A percentile compares a stretch with the other conserved stretches of the same genome.
Conservation (phyloP, 305 asterid genomes). For the Fraxinus dipetala region DNA sequence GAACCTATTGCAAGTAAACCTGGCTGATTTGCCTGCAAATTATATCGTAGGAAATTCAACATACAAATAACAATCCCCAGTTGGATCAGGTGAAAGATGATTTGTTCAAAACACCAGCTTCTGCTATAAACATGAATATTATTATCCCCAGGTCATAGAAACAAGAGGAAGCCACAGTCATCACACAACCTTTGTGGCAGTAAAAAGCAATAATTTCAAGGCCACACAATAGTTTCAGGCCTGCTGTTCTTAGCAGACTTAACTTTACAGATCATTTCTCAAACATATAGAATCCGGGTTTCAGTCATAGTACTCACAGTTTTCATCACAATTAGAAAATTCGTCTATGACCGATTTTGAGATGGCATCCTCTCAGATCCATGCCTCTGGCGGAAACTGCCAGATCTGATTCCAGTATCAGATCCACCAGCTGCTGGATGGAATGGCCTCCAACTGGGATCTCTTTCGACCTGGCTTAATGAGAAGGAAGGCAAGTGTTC, state of each 20-base stretch:
- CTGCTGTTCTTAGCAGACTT: constrained; percentile 26
- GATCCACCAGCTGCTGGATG: constrained; percentile 46
- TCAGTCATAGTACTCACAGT: constrained; percentile 41
- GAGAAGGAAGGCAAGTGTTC: constrained; percentile 41
- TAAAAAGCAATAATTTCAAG: constrained; percentile 21
- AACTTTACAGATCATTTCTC: constrained; percentile 39
- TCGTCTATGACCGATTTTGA: constrained; percentile 57
- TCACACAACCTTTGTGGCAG: constrained; percentile 21
- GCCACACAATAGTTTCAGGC: constrained; percentile 35
- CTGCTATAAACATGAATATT: neutral
- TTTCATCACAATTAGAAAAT: constrained; percentile 30
- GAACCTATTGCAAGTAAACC: neutral
- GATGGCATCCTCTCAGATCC: constrained; percentile 69
- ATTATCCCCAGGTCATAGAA: neutral
- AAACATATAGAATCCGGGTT: constrained; percentile 36
- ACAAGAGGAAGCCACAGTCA: constrained; percentile 27
- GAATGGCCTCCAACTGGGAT: constrained; percentile 61
- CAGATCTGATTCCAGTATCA: constrained; percentile 38
- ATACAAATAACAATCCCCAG: neutral
- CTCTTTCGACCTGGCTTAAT: constrained; percentile 35
- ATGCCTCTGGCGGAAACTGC: constrained; percentile 52
- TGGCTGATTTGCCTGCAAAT: neutral
- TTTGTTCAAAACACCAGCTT: neutral
- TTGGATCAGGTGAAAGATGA: neutral
- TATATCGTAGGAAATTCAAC: neutral